These are phyloP conservation scores for Penicillium sp. DNA, from an alignment of 2,329 filamentous ascomycete genomes.

Conservation along the genomic window DNA sequence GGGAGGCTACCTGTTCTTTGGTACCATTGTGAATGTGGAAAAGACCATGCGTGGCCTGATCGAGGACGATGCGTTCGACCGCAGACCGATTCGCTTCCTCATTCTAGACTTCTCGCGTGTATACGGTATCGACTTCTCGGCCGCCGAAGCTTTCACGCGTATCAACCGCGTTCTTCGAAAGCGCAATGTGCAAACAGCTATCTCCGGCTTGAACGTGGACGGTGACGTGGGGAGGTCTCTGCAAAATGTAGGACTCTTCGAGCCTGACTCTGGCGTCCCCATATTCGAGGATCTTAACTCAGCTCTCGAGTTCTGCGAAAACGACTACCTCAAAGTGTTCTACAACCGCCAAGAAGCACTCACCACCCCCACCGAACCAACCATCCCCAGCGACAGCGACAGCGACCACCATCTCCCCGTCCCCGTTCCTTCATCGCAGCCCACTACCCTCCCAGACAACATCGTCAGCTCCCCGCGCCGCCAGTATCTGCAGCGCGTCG, in stretches of 20 bases:
- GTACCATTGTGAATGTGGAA: slow-evolving; percentile 94
- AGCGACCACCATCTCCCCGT: slow-evolving; percentile 30
- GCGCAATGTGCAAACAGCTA: slow-evolving; percentile 75
- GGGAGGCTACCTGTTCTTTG: slow-evolving; percentile 95
- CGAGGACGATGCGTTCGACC: slow-evolving; percentile 75
- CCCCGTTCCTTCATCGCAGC: slow-evolving; percentile 14
- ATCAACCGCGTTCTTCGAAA: slow-evolving; percentile 81
- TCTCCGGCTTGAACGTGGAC: slow-evolving; percentile 78
- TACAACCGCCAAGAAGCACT: slow-evolving; percentile 66
- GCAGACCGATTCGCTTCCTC: slow-evolving; percentile 82
- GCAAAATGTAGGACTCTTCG: slow-evolving; percentile 78
- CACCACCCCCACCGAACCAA: slow-evolving; percentile 18
- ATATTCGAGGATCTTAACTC: slow-evolving; percentile 90
- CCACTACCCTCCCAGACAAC: slow-evolving; percentile 48
- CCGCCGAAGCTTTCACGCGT: slow-evolving; percentile 89
- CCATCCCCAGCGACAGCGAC: background rate
- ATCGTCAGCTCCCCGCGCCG: slow-evolving; percentile 76
- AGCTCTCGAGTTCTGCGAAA: slow-evolving; percentile 91
- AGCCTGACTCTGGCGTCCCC: slow-evolving; percentile 70
- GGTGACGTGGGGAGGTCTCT: slow-evolving; percentile 76
- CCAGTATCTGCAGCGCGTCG: slow-evolving; percentile 74
- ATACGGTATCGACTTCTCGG: slow-evolving; percentile 91
- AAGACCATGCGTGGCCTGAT: slow-evolving; percentile 80
- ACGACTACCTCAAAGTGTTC: slow-evolving; percentile 81
- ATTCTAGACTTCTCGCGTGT: slow-evolving; percentile 88